These are phyloP conservation scores for Jatropha podagrica DNA, from an alignment of 441 rosid species.

Conservation along the genomic window DNA sequence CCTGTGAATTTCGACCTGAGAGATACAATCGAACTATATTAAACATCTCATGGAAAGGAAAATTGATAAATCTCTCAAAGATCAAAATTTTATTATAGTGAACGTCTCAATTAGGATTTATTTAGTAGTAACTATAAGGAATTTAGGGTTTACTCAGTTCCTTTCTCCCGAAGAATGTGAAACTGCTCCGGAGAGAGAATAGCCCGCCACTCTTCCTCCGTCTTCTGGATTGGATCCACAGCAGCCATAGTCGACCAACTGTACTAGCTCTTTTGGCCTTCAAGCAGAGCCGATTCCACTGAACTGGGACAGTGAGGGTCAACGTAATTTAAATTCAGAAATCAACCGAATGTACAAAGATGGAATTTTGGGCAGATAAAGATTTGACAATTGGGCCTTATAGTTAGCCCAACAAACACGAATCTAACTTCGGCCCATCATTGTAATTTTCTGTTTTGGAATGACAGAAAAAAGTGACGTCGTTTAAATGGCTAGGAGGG, in stretches of 20 bases:
- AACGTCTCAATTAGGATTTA: not conserved
- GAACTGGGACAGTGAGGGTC: not conserved
- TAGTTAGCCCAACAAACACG: not conserved
- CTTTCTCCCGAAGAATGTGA: slow-evolving; percentile 57
- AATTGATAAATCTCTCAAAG: not conserved
- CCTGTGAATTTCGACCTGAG: slow-evolving; percentile 23
- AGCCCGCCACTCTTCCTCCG: slow-evolving; percentile 69
- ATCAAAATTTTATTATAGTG: not conserved
- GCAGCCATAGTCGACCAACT: not conserved
- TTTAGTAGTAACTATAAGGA: not conserved
- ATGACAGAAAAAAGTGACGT: not conserved
- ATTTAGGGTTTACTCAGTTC: slow-evolving; percentile 47
- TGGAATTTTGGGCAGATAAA: slow-evolving; percentile 1
- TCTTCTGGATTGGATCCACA: slow-evolving; percentile 31
- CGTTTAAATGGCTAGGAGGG: not conserved
- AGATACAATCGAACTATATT: not conserved
- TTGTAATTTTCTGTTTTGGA: no score
- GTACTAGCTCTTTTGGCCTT: not conserved
- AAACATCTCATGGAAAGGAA: not conserved
- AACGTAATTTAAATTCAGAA: not conserved
- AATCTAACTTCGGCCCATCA: no score
- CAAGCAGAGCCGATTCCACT: not conserved
- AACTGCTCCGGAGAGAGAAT: slow-evolving; percentile 65
- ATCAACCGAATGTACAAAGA: not conserved
- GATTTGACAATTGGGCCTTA: not conserved